Percentiles rank a stretch among this genome's conserved stretches.
These are phyloP conservation scores for Lentinula aciculospora DNA, from an alignment of 768 basidiomycete genomes.

Conservation along the genomic window DNA sequence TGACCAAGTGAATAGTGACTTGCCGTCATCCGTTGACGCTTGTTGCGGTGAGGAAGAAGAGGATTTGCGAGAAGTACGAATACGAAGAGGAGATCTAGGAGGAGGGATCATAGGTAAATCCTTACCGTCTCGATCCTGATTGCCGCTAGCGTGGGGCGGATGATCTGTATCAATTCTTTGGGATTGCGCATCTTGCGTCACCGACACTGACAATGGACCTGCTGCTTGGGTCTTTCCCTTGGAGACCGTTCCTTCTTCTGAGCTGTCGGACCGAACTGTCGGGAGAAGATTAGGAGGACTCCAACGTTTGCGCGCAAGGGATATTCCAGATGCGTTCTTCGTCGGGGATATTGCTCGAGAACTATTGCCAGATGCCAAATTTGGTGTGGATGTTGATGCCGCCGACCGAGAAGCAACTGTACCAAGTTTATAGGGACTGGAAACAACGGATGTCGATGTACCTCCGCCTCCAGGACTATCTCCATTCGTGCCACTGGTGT, in stretches of 20 bases:
- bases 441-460: slow-evolving; percentile 12
- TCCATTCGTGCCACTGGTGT: neutral
- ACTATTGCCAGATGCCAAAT: slow-evolving; percentile 26
- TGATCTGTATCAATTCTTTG: slow-evolving; percentile 9
- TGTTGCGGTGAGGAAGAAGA: slow-evolving; percentile 14
- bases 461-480: slow-evolving; percentile 15
- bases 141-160: slow-evolving; percentile 10
- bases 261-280: slow-evolving; percentile 50
- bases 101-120: slow-evolving; percentile 32
- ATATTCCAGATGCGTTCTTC: slow-evolving; percentile 21
- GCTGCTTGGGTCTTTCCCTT: neutral
- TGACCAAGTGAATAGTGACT: slow-evolving; percentile 22
- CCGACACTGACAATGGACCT: neutral
- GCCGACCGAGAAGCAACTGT: slow-evolving; percentile 32
- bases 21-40: slow-evolving; percentile 19
- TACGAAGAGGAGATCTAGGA: slow-evolving; percentile 50
- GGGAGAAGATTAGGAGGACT: slow-evolving; percentile 47
- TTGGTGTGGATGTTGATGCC: slow-evolving; percentile 52
- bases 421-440: slow-evolving; percentile 32
- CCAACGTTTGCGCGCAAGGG: slow-evolving; percentile 38
- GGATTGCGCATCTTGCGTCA: slow-evolving; percentile 4
- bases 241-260: slow-evolving; percentile 35
- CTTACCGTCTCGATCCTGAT: slow-evolving; percentile 25
- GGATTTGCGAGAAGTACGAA: slow-evolving; percentile 18
- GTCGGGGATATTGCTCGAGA: slow-evolving; percentile 30